Evolutionary conservation across 192 early-diverging fungal species (phyloP), one percentile per base, ranked within the genome.

Genomic region (Paraglomus occultum): DNA sequence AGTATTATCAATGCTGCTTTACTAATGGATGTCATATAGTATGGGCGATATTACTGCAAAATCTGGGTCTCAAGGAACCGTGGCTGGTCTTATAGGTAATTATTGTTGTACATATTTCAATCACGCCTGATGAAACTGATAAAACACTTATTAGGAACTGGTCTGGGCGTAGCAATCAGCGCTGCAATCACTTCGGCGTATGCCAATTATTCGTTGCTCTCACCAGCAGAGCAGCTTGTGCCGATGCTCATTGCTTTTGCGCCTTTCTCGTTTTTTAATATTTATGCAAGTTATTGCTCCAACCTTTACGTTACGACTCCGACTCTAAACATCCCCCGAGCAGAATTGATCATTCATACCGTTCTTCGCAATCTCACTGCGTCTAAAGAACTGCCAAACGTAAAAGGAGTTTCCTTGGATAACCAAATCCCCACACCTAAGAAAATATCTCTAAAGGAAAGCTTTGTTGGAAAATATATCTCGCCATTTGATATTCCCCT

Each of bases 11-110:
- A 15, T 12, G 12, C 15, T 22, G 57, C 4, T 6, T 1, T 40
- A 4, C n/a, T 52, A 7, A 3, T 70, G 23, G 31, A 23, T 50
- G 11, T 63, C 66, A 15, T 57, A 14, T 67, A 82, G 81, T 64
- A 73, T 95, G 38, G 93, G 93, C 39, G 93, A 95, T 54, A 78
- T 95, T 51, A 95, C 92, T 2, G 93, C 86, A 51, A 95, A 95
- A 67, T 74, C 84, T 10, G 93, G 91, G 8, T 92, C 92, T 17
- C 93, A 95, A 70, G 72, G 81, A 1, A 95, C 93, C 1, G 86
- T 90, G 6, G 93, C 93, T 5, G 91, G 93, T 12, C 79, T 95
- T 15, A 61, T 92, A 9, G 93, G 92, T 57, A 92, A 83, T 81
- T 39, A 42, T 62, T 1, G 84, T 87, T 44, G 62, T 89, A 15